A percentile compares a stretch with the other conserved stretches of the same genome.
Evolutionary conservation across 2,329 filamentous ascomycete genomes (phyloP).

Genomic region (Fusarium sublunatum): DNA sequence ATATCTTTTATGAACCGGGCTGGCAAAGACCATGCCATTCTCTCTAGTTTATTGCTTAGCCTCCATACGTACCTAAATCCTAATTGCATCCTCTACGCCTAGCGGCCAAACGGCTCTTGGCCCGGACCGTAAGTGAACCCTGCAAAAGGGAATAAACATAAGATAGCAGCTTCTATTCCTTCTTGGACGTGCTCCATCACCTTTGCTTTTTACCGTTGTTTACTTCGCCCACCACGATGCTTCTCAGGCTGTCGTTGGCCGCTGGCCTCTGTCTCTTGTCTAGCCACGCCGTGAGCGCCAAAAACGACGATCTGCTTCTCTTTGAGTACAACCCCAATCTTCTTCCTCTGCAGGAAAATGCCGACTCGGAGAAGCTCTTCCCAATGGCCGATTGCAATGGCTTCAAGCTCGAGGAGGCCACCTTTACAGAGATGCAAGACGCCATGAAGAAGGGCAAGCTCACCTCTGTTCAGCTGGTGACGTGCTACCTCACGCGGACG

Average conservation of each 20-base stretch:
- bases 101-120: background rate
- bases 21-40: too few species aligned
- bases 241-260: conserved; percentile 36
- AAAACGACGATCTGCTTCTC: conserved; percentile 25
- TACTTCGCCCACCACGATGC: conserved; percentile 34
- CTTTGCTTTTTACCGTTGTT: background rate
- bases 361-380: conserved; percentile 59
- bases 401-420: conserved; percentile 74
- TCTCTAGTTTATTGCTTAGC: too few species aligned
- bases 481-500: conserved; percentile 71
- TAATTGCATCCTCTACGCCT: too few species aligned
- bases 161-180: conserved; percentile 14
- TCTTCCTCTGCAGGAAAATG: conserved; percentile 53
- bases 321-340: conserved; percentile 46
- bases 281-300: conserved; percentile 26
- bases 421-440: conserved; percentile 73
- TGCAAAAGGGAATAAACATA: conserved; percentile 13
- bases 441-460: conserved; percentile 66
- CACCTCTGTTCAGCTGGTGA: conserved; percentile 67
- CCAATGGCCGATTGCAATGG: conserved; percentile 71
- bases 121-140: background rate
- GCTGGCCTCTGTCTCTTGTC: conserved; percentile 42
- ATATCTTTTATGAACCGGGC: too few species aligned
- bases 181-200: conserved; percentile 6
- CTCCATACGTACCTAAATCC: too few species aligned